A percentile compares a stretch with the other conserved stretches of the same genome.
phyloP scores from a whole-genome alignment of 768 basidiomycete species.

The Postia placenta region DNA sequence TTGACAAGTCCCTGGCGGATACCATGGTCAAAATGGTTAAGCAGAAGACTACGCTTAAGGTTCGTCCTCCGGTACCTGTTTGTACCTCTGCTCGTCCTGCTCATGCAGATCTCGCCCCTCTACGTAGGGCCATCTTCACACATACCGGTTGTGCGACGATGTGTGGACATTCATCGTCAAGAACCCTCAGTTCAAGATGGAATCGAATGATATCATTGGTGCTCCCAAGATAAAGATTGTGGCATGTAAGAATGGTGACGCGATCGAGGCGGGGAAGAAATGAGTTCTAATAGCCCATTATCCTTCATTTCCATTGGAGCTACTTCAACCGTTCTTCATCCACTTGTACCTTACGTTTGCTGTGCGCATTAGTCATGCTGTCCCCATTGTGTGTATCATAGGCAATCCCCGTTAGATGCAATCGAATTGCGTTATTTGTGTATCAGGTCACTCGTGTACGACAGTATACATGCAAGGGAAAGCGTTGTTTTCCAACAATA shows the following conservation, averaged over 20 bases:
- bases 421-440: too few relatives aligned
- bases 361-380: not conserved
- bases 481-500: too few relatives aligned
- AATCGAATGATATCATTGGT: slow-evolving; percentile 72
- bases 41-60: slow-evolving; percentile 91
- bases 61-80: slow-evolving; percentile 31
- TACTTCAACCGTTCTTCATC: not conserved
- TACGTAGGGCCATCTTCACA: slow-evolving; percentile 85
- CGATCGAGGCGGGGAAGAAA: slow-evolving; percentile 79
- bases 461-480: too few relatives aligned
- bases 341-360: not conserved
- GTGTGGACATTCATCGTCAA: slow-evolving; percentile 99
- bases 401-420: not conserved
- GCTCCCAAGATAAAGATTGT: slow-evolving; percentile 92
- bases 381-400: slow-evolving; percentile 1
- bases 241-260: slow-evolving; percentile 94
- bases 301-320: too few relatives aligned
- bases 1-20: slow-evolving; percentile 93
- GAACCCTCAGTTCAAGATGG: slow-evolving; percentile 93
- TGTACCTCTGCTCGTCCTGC: not conserved
- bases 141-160: slow-evolving; percentile 90
- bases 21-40: slow-evolving; percentile 92
- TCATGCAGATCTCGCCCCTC: not conserved
- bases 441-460: too few relatives aligned
- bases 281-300: too few relatives aligned